Evolutionary conservation across 495 filamentous ascomycete species (phyloP), one percentile per base, ranked within the genome.

Genomic region (Penicillium robsamsonii): DNA sequence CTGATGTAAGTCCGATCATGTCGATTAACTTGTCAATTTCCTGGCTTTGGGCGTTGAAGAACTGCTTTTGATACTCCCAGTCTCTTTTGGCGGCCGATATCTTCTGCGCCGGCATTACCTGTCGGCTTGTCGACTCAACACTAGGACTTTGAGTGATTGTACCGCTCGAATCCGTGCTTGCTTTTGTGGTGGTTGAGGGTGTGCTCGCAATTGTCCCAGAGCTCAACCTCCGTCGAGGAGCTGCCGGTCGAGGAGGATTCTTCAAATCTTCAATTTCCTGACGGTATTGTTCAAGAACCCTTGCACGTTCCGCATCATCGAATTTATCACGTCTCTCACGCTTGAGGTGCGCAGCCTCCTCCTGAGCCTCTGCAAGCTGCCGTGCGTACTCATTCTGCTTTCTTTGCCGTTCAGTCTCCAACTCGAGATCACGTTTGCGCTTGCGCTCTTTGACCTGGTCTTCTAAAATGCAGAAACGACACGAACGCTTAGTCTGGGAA

Each of bases 1-100:
- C 86, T 0, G 76, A 69, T 62, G 92, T 87, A 0, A 94, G 70
- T 0, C 89, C 90, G 20, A 89, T 80, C 83, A 92, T 85, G 0
- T 71, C 65, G 82, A 91, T 89, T 7, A 92, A 59, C 0, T 69
- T 56, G 55, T 94, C 89, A 15, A 92, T 69, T 4, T 80, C 75
- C 3, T 59, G 57, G 59, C 82, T 90, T 12, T 59, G n/a, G 2
- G 79, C 77, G 13, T 70, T 70, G 27, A 81, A 74, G 15, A 65
- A 62, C 6, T 65, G 6, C 57, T 90, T 90, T 51, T 86, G 79
- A 10, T 70, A 64, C 3, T 86, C 59, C 88, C 88, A 92, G 31
- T 89, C 81, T 3, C 58, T 59, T 31, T 67, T 63, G 0, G 83
- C 65, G n/a, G 64, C 50, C 7, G 72, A 75, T 18, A 46, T 46